Conservation (phyloP, 768 basidiomycete genomes). For the Neoboletus subvelutipes region DNA sequence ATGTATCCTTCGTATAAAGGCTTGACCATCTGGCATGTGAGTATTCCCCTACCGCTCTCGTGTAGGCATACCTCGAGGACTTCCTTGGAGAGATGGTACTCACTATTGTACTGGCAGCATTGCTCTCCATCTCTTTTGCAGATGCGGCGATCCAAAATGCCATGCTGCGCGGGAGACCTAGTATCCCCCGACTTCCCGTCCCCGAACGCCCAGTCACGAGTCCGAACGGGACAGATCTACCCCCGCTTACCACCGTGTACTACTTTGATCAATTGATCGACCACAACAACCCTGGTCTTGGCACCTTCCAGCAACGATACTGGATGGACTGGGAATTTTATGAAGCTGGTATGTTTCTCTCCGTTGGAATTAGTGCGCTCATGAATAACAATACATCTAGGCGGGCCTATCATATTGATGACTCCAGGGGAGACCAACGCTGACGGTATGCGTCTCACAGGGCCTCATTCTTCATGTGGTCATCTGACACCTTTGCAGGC, state of each 20-base stretch:
- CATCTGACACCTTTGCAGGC: slow-evolving; percentile 8
- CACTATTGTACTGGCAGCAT: slow-evolving; percentile 3
- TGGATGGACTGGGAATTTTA: slow-evolving; percentile 73
- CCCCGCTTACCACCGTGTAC: slow-evolving; percentile 29
- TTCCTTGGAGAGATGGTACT: slow-evolving; percentile 10
- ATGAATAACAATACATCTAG: slow-evolving; percentile 1
- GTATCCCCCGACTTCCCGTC: slow-evolving; percentile 14
- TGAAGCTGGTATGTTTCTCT: slow-evolving; percentile 38
- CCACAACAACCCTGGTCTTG: slow-evolving; percentile 54
- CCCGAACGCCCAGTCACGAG: slow-evolving; percentile 10
- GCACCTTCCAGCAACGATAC: slow-evolving; percentile 77
- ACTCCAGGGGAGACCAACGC: slow-evolving; percentile 70
- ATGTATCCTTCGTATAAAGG: slow-evolving; percentile 9
- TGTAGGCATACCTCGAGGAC: neutral
- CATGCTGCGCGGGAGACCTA: slow-evolving; percentile 21
- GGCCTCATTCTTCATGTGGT: neutral
- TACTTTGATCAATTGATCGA: slow-evolving; percentile 38
- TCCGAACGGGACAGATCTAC: slow-evolving; percentile 26
- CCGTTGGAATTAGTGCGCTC: neutral
- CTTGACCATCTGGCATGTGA: neutral
- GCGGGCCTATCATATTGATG: slow-evolving; percentile 28
- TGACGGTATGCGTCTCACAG: slow-evolving; percentile 27
- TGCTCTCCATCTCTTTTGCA: slow-evolving; percentile 13
- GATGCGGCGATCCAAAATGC: slow-evolving; percentile 22
- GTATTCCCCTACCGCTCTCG: neutral